phyloP scores from a whole-genome alignment of 129 eudicot genomes.

The Lonicera japonica region DNA sequence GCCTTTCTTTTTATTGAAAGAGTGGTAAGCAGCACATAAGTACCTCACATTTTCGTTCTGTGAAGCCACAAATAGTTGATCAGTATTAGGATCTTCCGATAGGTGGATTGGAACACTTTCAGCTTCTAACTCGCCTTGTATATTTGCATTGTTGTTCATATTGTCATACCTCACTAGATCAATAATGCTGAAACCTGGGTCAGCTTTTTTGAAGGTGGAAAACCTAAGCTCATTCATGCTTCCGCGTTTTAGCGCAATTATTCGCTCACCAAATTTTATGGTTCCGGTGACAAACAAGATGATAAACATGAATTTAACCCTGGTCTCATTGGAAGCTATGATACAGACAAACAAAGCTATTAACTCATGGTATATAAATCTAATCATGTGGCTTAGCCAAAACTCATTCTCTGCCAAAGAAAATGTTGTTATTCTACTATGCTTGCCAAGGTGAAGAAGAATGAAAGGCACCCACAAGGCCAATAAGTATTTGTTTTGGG shows the following conservation, averaged over 20 bases:
- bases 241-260: neutral
- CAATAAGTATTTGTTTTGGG: constrained; percentile 3
- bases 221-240: neutral
- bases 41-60: neutral
- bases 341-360: neutral
- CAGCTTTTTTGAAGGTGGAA: constrained; percentile 2
- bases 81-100: neutral
- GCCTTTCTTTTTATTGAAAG: neutral
- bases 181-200: neutral
- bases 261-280: constrained; percentile 1
- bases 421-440: constrained; percentile 2
- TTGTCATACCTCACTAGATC: neutral
- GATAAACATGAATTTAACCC: neutral
- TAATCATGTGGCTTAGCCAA: constrained; percentile 5
- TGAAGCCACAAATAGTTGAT: neutral
- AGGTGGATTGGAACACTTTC: neutral
- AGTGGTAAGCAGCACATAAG: neutral
- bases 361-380: constrained; percentile 5
- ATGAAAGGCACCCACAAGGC: constrained; percentile 9
- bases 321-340: neutral
- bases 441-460: constrained; percentile 10
- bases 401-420: constrained; percentile 7
- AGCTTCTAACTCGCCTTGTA: neutral
- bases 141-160: neutral
- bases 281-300: constrained; percentile 3